Base-by-base conservation (phyloP, 495 filamentous ascomycete genomes). In the Poronia punctata region DNA sequence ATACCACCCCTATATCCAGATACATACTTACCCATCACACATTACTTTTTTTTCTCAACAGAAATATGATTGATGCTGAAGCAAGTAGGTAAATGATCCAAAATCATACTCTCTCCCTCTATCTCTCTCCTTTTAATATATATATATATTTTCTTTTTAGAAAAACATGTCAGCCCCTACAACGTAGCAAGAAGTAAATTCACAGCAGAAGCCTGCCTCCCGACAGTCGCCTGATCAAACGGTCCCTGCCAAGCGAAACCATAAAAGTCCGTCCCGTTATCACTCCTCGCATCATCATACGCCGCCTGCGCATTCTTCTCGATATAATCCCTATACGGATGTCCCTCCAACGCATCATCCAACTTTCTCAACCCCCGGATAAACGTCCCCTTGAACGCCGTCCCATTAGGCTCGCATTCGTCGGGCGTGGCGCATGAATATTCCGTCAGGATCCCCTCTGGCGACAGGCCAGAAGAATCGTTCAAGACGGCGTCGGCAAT, bases 311-410 rank as follows among this genome's bases (percentile, higher is more conserved):
- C 80, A 35, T 78, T 84, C 7, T 52, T 56, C 18, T 50, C 43
- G 28, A 86, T 68, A 3, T 79, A 79, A 15, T 49, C 40, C n/a
- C 49, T 42, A 46, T 75, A 83, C 8, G 55, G 53, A 18, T 61
- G 54, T 9, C 72, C 54, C 3, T 65, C 65, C 0, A 71, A 54
- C 1, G 48, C 71, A 10, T 47, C 47, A 14, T 82, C 61, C 16
- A 88, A 56, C 32, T 65, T 59, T 17, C 61, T 65, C 1, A 87
- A 66, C 45, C 82, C 83, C 4, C 76, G 70, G 14, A 79, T 70
- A 49, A 86, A 84, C 4, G 83, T 73, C 15, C 83, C 84, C 58
- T 88, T 88, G 72, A 88, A 88, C 43, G 81, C 74, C 1, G 74
- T 66, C 5, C 67, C 74, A 47, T 82, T 71, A 14, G 58, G 65